These are phyloP conservation scores for Podosphaera xanthii DNA, from an alignment of 2,329 filamentous ascomycete genomes.

Conservation along the genomic window DNA sequence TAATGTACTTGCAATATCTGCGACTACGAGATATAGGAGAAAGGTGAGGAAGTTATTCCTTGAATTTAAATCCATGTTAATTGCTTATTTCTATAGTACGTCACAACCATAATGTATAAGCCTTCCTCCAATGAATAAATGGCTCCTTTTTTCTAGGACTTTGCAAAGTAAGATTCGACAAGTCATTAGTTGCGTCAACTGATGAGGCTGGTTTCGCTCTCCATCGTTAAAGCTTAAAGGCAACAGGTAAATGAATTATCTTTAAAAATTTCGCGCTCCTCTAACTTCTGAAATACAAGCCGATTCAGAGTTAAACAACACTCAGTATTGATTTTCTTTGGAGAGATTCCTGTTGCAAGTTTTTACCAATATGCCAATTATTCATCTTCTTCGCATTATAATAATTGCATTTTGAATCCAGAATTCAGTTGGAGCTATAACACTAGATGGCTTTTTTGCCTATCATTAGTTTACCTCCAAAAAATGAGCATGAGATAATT, in stretches of 20 bases:
- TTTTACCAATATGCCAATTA: too few species aligned
- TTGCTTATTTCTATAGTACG: constrained; percentile 40
- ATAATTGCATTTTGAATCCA: too few species aligned
- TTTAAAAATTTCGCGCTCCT: neutral
- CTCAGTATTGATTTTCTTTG: too few species aligned
- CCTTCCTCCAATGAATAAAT: constrained; percentile 32
- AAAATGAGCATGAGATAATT: too few species aligned
- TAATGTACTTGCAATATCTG: constrained; percentile 81
- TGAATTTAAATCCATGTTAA: neutral
- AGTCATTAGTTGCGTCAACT: neutral
- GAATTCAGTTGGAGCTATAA: too few species aligned
- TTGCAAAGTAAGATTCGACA: neutral
- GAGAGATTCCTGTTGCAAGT: too few species aligned
- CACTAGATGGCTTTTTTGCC: too few species aligned
- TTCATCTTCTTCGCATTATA: too few species aligned
- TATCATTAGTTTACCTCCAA: too few species aligned
- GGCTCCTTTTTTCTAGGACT: neutral
- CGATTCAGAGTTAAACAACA: too few species aligned
- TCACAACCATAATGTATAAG: constrained; percentile 96
- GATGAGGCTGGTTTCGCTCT: neutral
- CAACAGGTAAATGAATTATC: neutral
- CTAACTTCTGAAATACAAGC: neutral
- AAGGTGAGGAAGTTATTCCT: constrained; percentile 38
- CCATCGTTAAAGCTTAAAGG: neutral
- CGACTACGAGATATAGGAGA: constrained; percentile 89